phyloP scores from a whole-genome alignment of 2,329 filamentous ascomycete species.

The Verticillium isaacii region DNA sequence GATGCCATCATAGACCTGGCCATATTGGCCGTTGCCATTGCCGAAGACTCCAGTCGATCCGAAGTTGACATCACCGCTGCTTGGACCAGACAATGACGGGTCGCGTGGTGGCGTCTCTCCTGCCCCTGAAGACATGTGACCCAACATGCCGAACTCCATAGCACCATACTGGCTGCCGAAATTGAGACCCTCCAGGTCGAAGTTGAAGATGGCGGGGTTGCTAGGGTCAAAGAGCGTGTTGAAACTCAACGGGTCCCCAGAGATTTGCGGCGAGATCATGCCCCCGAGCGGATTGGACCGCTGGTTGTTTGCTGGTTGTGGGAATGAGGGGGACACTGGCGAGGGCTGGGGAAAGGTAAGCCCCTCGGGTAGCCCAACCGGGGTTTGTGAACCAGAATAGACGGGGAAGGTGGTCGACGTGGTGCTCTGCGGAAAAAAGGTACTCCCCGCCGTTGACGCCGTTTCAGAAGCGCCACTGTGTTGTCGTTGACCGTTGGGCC shows the following conservation, averaged over 20 bases:
- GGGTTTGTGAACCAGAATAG: slow-evolving; percentile 42
- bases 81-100: slow-evolving; percentile 35
- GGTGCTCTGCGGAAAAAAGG: slow-evolving; percentile 43
- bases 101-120: slow-evolving; percentile 74
- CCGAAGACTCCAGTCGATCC: slow-evolving; percentile 43
- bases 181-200: slow-evolving; percentile 88
- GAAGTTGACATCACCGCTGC: slow-evolving; percentile 31
- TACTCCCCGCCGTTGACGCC: slow-evolving; percentile 35
- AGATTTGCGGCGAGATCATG: slow-evolving; percentile 44
- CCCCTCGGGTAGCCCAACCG: slow-evolving; percentile 42
- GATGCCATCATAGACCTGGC: slow-evolving; percentile 46
- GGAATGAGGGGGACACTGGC: slow-evolving; percentile 70
- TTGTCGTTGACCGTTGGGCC: slow-evolving; percentile 35
- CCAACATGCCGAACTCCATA: slow-evolving; percentile 91
- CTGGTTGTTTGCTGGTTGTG: slow-evolving; percentile 46
- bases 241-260: slow-evolving; percentile 46
- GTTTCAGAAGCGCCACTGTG: slow-evolving; percentile 28
- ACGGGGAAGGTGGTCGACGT: slow-evolving; percentile 44
- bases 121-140: slow-evolving; percentile 89
- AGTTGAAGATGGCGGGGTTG: slow-evolving; percentile 90
- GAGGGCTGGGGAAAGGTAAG: slow-evolving; percentile 62
- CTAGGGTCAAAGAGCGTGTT: slow-evolving; percentile 78
- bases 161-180: slow-evolving; percentile 97
- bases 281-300: slow-evolving; percentile 30
- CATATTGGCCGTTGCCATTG: slow-evolving; percentile 45